A percentile compares a stretch with the other conserved stretches of the same genome.
phyloP scores from a whole-genome alignment of 345 rosid genomes.

The Eucalyptus guilfoylei region DNA sequence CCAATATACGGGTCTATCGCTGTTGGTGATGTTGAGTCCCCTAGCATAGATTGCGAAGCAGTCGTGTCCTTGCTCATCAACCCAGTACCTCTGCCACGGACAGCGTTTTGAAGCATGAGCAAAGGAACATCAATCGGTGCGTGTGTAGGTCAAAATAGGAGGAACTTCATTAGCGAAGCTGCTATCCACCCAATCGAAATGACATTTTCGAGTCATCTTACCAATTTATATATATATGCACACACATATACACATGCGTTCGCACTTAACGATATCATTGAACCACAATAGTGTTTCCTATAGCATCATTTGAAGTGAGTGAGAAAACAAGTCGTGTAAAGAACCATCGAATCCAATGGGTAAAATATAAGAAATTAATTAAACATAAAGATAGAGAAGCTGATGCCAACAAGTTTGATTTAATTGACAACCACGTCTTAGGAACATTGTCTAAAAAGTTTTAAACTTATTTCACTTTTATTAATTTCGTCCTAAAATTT shows the following conservation, averaged over 20 bases:
- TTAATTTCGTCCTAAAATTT: no score
- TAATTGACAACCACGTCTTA: neutral
- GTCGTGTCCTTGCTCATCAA: rapidly evolving
- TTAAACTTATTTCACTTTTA: no score
- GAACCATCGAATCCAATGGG: neutral
- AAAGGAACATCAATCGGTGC: neutral
- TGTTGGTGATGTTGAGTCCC: neutral
- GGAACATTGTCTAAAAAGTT: no score
- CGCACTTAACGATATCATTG: no score
- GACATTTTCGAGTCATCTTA: no score
- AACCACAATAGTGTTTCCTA: no score
- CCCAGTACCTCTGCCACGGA: neutral
- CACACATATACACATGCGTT: no score
- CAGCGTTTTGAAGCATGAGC: neutral
- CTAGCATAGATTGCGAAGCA: neutral
- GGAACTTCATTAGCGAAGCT: no score
- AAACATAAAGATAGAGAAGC: neutral
- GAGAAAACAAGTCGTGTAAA: neutral
- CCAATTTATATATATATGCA: no score
- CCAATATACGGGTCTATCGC: neutral
- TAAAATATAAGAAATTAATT: neutral
- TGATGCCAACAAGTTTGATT: neutral
- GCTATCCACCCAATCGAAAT: no score
- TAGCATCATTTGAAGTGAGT: no score
- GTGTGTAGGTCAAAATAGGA: neutral